Conservation (phyloP, 129 eudicot genomes). For the Deinandra increscens region DNA sequence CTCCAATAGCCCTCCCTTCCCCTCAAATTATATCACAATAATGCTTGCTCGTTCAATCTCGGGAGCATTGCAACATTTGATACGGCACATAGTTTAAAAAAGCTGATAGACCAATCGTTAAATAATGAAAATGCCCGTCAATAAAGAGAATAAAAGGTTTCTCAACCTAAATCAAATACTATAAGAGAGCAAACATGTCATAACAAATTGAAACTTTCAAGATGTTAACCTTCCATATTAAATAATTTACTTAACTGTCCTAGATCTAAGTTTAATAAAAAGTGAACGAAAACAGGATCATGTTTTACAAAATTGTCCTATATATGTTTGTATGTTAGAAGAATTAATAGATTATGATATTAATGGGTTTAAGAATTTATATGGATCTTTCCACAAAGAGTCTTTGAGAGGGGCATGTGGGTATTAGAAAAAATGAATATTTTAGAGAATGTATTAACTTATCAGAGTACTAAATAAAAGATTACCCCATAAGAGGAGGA, state of each 20-base stretch:
- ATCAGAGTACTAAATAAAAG: slow-evolving; percentile 8
- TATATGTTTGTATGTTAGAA: background rate
- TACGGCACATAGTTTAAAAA: background rate
- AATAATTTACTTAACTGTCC: background rate
- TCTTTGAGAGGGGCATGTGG: background rate
- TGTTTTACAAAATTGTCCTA: background rate
- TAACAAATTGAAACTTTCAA: background rate
- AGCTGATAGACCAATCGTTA: background rate
- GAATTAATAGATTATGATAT: background rate
- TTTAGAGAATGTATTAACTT: background rate
- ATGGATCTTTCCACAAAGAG: background rate
- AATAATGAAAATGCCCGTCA: background rate
- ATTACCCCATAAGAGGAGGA: slow-evolving; percentile 98
- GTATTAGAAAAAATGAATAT: background rate
- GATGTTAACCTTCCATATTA: background rate
- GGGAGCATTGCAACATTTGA: slow-evolving; percentile 1
- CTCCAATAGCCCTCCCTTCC: background rate
- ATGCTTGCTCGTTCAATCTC: slow-evolving; percentile 1
- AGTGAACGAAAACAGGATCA: background rate
- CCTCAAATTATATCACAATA: background rate
- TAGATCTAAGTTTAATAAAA: background rate
- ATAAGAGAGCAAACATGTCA: background rate
- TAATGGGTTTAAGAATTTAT: background rate
- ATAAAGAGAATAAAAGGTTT: background rate
- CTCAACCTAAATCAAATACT: background rate